Base-by-base conservation (phyloP, 2,329 filamentous ascomycete species). In the Pseudogymnoascus sp. region DNA sequence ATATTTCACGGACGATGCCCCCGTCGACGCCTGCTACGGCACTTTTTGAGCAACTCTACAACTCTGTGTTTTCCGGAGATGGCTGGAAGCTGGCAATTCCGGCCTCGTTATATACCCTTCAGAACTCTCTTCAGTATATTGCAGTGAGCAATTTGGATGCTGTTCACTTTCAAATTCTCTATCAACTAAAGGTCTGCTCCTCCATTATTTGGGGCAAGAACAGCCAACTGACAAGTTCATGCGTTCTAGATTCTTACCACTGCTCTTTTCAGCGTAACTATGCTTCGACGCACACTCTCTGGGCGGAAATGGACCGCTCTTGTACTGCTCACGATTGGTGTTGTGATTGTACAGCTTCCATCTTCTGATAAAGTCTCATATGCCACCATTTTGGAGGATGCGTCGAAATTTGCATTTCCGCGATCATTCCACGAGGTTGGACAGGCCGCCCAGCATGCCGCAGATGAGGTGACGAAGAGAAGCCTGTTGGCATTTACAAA, bases 31-130 rank as follows among this genome's bases (percentile, higher is more conserved):
- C 91, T 1, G 88, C 88, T 18, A 90, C 90, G 0, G 85, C 90
- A 1, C 80, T 97, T 16, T 90, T 95, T 70, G 82, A 86, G 68
- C 87, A 91, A 69, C 84, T 97, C 22, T 89, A 87, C 70, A 86
- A 84, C 67, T 84, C 86, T 30, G 88, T 97, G 14, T 96, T 97
- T 71, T 87, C 88, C 0, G 87, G 88, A 8, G 94, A 97, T 71
- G 91, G 91, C 67, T 97, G 93, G 93, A 96, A 96, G 74, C 77
- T 99, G 65, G 91, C 90, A 7, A 86, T 97, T 41, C 94, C 93
- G 0, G 94, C 93, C 3, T 81, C 85, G 4, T 79, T 97, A 1
- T 97, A 96, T 72, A 96, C 93, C 0, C 73, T 97, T 28, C 91
- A 97, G 69, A 97, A 97, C 70, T 89, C 89, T n/a, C 77, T 97